Evolutionary conservation across 768 basidiomycete species (phyloP).

Genomic region (Pulveroboletus frians): DNA sequence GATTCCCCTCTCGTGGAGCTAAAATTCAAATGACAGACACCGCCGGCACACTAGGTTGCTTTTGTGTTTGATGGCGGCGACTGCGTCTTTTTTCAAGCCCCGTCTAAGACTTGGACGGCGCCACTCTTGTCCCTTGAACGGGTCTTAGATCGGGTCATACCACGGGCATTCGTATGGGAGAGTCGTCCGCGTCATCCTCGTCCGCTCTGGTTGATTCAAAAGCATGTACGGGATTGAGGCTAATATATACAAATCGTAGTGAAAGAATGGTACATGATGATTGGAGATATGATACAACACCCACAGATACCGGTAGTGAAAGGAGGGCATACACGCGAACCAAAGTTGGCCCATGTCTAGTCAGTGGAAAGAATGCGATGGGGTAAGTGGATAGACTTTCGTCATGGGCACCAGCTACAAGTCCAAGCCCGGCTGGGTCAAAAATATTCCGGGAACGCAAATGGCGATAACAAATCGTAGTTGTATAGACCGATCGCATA

Average conservation of each 20-base stretch:
- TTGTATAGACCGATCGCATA: constrained; percentile 28
- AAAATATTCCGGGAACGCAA: constrained; percentile 16
- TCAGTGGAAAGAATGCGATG: neutral
- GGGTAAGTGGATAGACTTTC: neutral
- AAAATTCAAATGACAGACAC: neutral
- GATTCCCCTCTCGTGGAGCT: neutral
- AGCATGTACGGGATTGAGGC: neutral
- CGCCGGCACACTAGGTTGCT: neutral
- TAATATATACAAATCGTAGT: neutral
- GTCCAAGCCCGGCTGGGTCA: constrained; percentile 2
- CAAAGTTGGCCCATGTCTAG: constrained; percentile 1
- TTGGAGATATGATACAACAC: constrained; percentile 1
- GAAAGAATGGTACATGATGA: neutral
- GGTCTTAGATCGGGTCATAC: constrained; percentile 2
- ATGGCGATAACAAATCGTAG: constrained; percentile 21
- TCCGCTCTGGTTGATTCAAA: neutral
- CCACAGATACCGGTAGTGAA: neutral
- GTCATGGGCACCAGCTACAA: neutral
- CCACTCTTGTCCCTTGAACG: neutral
- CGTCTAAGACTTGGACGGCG: neutral
- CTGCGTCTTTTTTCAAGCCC: neutral
- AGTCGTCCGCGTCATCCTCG: neutral
- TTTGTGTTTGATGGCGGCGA: neutral
- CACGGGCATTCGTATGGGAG: neutral
- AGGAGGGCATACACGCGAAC: neutral